Evolutionary conservation across 257 asterid genomes (phyloP).

Genomic region (Fraxinus pennsylvanica): DNA sequence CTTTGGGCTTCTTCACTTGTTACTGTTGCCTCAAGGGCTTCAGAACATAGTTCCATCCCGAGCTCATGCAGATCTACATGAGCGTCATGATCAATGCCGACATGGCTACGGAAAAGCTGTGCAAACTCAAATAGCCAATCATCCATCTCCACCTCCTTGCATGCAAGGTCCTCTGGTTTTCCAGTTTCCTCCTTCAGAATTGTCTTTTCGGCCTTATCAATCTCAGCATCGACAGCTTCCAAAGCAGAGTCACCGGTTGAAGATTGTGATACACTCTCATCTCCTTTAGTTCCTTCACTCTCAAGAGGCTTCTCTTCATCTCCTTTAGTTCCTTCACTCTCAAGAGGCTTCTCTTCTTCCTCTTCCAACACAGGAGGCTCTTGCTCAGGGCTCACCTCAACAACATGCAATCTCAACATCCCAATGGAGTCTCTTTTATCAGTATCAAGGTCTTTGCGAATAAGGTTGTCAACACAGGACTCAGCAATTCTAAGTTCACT

Average conservation of each 20-base stretch:
- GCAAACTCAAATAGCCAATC: constrained; percentile 98
- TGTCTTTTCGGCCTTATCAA: constrained; percentile 42
- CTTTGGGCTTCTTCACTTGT: constrained; percentile 86
- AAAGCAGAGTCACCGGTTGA: constrained; percentile 48
- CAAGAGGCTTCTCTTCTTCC: constrained; percentile 70
- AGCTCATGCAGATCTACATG: constrained; percentile 91
- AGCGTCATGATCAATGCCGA: constrained; percentile 93
- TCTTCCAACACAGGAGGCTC: constrained; percentile 82
- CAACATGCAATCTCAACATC: constrained; percentile 76
- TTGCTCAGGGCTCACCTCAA: constrained; percentile 93
- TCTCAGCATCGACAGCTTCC: constrained; percentile 55
- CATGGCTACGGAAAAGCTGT: constrained; percentile 85
- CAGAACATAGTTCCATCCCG: constrained; percentile 95
- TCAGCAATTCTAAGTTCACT: constrained; percentile 78
- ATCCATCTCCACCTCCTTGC: constrained; percentile 94
- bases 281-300: constrained; percentile 44
- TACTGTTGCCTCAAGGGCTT: constrained; percentile 93
- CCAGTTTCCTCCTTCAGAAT: constrained; percentile 46
- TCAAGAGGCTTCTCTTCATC: constrained; percentile 65
- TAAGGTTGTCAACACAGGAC: constrained; percentile 49
- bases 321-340: constrained; percentile 43
- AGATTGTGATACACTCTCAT: constrained; percentile 50
- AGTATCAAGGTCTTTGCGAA: constrained; percentile 48
- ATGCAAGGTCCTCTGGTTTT: constrained; percentile 60
- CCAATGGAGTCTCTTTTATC: constrained; percentile 48